Percentiles rank a stretch among this genome's conserved stretches.
These are phyloP conservation scores for Penicillium sp. DNA, from an alignment of 2,329 filamentous ascomycete species.

Conservation along the genomic window DNA sequence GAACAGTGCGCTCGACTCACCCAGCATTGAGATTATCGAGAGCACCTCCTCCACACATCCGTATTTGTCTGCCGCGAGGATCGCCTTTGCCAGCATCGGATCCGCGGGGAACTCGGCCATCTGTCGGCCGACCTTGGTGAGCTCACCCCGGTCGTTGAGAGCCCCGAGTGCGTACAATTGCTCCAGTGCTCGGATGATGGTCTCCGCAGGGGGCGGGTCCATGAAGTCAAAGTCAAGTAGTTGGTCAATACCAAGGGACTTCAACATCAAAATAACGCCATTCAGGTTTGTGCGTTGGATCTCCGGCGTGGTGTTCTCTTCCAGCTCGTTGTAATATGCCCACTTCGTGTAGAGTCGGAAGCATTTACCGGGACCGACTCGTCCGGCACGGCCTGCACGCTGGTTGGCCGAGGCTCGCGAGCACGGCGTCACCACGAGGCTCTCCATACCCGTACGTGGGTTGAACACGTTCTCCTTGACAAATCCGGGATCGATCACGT, in stretches of 20 bases:
- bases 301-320: conserved; percentile 86
- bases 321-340: conserved; percentile 90
- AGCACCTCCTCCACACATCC: conserved; percentile 92
- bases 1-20: conserved; percentile 83
- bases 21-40: conserved; percentile 89
- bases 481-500: conserved; percentile 92
- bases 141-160: conserved; percentile 78
- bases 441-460: conserved; percentile 85
- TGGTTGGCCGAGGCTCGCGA: conserved; percentile 91
- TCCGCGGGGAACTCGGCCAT: conserved; percentile 96
- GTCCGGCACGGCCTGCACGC: conserved; percentile 83
- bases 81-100: conserved; percentile 82
- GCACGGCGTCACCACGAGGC: conserved; percentile 82
- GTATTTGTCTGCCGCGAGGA: conserved; percentile 82
- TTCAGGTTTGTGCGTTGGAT: conserved; percentile 89
- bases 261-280: conserved; percentile 76
- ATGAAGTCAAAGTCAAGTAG: conserved; percentile 93
- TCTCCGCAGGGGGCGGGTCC: conserved; percentile 85
- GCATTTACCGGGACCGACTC: conserved; percentile 86
- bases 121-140: conserved; percentile 86
- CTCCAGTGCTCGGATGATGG: conserved; percentile 82
- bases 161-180: conserved; percentile 87
- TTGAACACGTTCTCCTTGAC: conserved; percentile 96
- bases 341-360: conserved; percentile 92
- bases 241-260: conserved; percentile 86